phyloP scores from a whole-genome alignment of 2,329 filamentous ascomycete genomes.

The Diaporthe velutina region DNA sequence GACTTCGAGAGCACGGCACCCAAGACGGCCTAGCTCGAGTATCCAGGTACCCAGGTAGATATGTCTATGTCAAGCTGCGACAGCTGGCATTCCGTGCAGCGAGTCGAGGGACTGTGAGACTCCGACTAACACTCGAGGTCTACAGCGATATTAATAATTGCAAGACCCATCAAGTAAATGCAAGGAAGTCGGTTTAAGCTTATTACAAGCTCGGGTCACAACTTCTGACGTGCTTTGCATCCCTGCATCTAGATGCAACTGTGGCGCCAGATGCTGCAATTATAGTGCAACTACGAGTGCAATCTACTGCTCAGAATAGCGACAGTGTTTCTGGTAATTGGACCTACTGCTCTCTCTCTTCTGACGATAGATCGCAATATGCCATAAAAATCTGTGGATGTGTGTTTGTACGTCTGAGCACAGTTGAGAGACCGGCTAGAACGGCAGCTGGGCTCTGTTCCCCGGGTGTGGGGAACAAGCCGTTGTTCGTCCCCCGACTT shows the following conservation, averaged over 20 bases:
- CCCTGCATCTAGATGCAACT: slow-evolving; percentile 25
- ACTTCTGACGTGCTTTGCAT: slow-evolving; percentile 16
- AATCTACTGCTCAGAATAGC: too few relatives aligned
- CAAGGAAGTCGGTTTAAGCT: slow-evolving; percentile 9
- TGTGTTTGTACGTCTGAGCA: neutral
- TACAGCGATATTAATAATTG: neutral
- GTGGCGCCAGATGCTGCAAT: neutral
- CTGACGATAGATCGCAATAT: neutral
- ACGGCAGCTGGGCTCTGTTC: neutral
- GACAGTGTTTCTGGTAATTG: neutral
- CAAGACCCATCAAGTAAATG: neutral
- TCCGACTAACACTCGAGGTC: neutral
- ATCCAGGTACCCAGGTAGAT: neutral
- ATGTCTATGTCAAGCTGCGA: neutral
- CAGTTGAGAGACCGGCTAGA: neutral
- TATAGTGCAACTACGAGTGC: too few relatives aligned
- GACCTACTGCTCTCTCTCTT: neutral
- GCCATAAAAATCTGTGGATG: neutral
- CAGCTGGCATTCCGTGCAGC: neutral
- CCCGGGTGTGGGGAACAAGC: neutral
- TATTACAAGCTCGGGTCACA: slow-evolving; percentile 13
- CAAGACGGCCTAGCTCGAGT: neutral
- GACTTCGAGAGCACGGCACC: neutral
- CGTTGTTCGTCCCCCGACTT: neutral
- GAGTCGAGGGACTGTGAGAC: neutral